Evolutionary conservation across 495 filamentous ascomycete genomes (phyloP).

Genomic region (Podospora comata): DNA sequence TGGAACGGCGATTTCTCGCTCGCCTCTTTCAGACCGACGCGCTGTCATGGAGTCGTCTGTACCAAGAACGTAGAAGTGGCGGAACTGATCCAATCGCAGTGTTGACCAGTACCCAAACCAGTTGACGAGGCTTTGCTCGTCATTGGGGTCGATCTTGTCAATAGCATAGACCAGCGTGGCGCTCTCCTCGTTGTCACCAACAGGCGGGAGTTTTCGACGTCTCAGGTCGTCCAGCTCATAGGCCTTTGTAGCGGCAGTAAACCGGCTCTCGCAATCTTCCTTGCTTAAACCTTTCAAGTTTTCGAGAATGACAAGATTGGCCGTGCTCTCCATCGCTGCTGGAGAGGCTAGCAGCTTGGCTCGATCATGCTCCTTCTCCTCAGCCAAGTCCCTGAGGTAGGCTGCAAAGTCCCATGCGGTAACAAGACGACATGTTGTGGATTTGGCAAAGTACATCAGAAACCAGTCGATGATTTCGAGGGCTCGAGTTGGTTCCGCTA

Average conservation of each 20-base stretch:
- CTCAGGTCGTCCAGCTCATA: conserved; percentile 26
- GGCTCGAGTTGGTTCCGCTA: conserved; percentile 50
- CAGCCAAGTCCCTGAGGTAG: conserved; percentile 41
- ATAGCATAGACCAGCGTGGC: conserved; percentile 43
- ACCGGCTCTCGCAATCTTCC: conserved; percentile 29
- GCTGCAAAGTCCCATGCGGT: conserved; percentile 41
- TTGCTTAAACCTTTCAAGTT: conserved; percentile 27
- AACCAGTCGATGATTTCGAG: conserved; percentile 60
- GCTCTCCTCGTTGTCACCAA: conserved; percentile 32
- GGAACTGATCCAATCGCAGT: conserved; percentile 43
- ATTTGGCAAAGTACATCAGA: conserved; percentile 25
- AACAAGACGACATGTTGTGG: conserved; percentile 30
- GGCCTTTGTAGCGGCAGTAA: conserved; percentile 22
- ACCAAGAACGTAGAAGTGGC: conserved; percentile 48
- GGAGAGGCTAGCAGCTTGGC: conserved; percentile 19
- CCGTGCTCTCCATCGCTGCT: conserved; percentile 19
- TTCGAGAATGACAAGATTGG: neutral
- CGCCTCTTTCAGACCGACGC: conserved; percentile 25
- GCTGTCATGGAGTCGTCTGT: conserved; percentile 30
- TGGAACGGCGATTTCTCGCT: conserved; percentile 38
- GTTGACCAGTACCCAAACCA: conserved; percentile 56
- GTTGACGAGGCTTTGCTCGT: conserved; percentile 52
- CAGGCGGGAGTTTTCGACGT: conserved; percentile 7
- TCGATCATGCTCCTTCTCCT: conserved; percentile 38
- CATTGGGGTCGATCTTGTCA: conserved; percentile 46